Evolutionary conservation across 306 rosid genomes (phyloP).

Genomic region (Inga oerstediana): DNA sequence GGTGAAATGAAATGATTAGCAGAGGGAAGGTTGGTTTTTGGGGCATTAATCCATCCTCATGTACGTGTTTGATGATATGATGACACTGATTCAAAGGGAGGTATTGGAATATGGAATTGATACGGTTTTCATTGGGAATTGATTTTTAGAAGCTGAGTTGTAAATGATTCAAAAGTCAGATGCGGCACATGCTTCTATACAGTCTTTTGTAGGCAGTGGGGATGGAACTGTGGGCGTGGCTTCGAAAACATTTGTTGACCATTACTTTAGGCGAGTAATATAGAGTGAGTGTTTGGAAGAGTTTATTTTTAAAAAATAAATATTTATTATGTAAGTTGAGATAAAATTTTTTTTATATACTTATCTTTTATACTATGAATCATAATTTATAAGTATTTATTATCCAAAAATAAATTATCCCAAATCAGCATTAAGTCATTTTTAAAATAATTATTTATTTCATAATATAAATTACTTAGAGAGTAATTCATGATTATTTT

Average conservation of each 20-base stretch:
- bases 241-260: neutral
- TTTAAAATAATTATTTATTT: too few species aligned
- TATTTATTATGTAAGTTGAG: too few species aligned
- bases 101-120: neutral
- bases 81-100: neutral
- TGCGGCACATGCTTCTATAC: neutral
- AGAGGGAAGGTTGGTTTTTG: neutral
- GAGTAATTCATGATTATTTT: too few species aligned
- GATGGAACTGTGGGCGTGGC: neutral
- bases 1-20: neutral
- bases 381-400: too few species aligned
- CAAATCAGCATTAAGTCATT: too few species aligned
- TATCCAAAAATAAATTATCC: too few species aligned
- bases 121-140: neutral
- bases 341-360: too few species aligned
- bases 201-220: neutral
- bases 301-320: too few species aligned
- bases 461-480: too few species aligned
- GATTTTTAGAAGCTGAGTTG: neutral
- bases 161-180: neutral
- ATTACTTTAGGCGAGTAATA: neutral
- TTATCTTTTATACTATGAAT: too few species aligned
- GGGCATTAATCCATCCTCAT: neutral
- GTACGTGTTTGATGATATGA: neutral
- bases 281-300: too few species aligned